A percentile compares a stretch with the other conserved stretches of the same genome.
Conservation (phyloP, 371 early-diverging fungal genomes). For the Coemansia sp. region DNA sequence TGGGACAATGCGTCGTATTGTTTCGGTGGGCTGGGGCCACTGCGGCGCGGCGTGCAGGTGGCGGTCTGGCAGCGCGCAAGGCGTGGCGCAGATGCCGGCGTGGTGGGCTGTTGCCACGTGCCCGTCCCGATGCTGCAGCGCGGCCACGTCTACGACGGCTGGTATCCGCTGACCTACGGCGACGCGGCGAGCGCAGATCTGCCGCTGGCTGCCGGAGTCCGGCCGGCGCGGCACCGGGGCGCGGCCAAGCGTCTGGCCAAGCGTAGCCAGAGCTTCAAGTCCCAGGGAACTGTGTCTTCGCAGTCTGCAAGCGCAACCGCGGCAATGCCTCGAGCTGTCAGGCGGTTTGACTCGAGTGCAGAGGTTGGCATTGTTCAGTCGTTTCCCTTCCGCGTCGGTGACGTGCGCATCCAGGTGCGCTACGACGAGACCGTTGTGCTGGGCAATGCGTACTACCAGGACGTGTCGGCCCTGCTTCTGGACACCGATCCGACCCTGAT, state of each 20-base stretch:
- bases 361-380: conserved; percentile 3
- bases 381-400: conserved; percentile 53
- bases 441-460: conserved; percentile 47
- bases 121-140: conserved; percentile 35
- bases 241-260: not conserved
- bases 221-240: conserved; percentile 6
- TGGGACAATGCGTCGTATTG: conserved; percentile 17
- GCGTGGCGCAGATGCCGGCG: conserved; percentile 1
- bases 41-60: conserved; percentile 15
- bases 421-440: conserved; percentile 62
- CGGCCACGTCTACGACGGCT: conserved; percentile 37
- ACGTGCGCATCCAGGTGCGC: conserved; percentile 57
- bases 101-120: conserved; percentile 39
- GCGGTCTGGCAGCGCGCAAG: not conserved
- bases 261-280: not conserved
- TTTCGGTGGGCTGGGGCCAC: conserved; percentile 33
- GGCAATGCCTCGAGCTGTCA: too few relatives aligned
- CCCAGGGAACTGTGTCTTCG: not conserved
- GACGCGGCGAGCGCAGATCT: conserved; percentile 13
- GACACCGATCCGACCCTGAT: conserved; percentile 42
- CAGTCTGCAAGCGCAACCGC: not conserved
- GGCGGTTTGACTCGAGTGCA: not conserved
- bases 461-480: conserved; percentile 47
- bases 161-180: conserved; percentile 45
- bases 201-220: conserved; percentile 13